Percentiles rank a stretch among this genome's conserved stretches.
Conservation (phyloP, 1,284 basidiomycete genomes). For the Inonotus obliquus region DNA sequence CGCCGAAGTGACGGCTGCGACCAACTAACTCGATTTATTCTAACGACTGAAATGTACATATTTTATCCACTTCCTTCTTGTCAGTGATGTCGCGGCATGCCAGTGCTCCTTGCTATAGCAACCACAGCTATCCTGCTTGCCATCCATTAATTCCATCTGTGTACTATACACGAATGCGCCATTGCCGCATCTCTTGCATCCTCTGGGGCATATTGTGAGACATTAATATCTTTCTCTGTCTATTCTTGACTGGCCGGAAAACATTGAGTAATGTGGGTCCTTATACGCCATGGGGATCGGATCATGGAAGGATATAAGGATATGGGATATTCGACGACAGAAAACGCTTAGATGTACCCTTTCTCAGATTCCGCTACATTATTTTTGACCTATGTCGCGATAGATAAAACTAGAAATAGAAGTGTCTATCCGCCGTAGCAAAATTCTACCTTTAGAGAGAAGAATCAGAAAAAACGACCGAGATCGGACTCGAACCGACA, state of each 20-base stretch:
- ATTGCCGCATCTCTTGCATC: conserved; percentile 28
- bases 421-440: no score
- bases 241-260: not conserved
- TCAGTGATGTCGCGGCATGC: conserved; percentile 40
- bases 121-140: conserved; percentile 32
- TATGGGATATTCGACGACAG: conserved; percentile 31
- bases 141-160: conserved; percentile 33
- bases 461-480: conserved; percentile 1
- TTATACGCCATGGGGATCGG: conserved; percentile 41
- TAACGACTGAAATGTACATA: not conserved
- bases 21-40: conserved; percentile 27
- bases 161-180: conserved; percentile 35
- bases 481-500: conserved; percentile 17
- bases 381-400: no score
- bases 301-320: conserved; percentile 45
- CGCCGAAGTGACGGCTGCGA: conserved; percentile 48
- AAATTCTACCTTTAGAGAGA: no score
- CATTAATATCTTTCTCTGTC: not conserved
- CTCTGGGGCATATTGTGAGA: conserved; percentile 20
- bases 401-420: no score
- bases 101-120: conserved; percentile 24
- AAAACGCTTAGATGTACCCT: not conserved
- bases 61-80: conserved; percentile 8
- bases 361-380: no score
- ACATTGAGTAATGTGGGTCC: conserved; percentile 36